These are phyloP conservation scores for Adansonia gregorii DNA, from an alignment of 441 rosid species.

Conservation along the genomic window DNA sequence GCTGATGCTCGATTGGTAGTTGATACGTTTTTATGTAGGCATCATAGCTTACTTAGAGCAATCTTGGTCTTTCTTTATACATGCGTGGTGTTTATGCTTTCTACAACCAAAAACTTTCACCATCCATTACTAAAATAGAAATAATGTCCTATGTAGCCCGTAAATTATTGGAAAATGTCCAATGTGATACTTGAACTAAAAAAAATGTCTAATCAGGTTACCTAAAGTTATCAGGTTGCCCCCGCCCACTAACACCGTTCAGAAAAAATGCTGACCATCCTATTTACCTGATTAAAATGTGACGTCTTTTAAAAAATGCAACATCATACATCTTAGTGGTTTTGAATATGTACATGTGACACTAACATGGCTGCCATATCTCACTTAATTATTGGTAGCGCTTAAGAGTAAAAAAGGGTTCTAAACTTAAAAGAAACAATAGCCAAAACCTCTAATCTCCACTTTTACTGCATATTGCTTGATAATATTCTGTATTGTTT, in stretches of 20 bases:
- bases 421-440: no score
- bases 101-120: neutral
- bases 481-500: neutral
- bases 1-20: neutral
- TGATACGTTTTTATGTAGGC: neutral
- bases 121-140: neutral
- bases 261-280: no score
- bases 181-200: neutral
- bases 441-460: neutral
- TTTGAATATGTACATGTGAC: no score
- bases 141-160: neutral
- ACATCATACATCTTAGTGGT: no score
- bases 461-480: constrained; percentile 8
- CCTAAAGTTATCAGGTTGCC: no score
- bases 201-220: no score
- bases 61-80: neutral
- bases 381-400: no score
- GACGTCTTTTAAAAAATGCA: no score
- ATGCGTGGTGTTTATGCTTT: neutral
- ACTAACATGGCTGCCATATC: no score
- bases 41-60: neutral
- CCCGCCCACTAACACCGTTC: no score
- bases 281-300: no score
- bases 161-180: neutral
- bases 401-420: no score